Percentiles rank a stretch among this genome's conserved stretches.
phyloP scores from a whole-genome alignment of 495 filamentous ascomycete species.

The Cudoniella acicularis region DNA sequence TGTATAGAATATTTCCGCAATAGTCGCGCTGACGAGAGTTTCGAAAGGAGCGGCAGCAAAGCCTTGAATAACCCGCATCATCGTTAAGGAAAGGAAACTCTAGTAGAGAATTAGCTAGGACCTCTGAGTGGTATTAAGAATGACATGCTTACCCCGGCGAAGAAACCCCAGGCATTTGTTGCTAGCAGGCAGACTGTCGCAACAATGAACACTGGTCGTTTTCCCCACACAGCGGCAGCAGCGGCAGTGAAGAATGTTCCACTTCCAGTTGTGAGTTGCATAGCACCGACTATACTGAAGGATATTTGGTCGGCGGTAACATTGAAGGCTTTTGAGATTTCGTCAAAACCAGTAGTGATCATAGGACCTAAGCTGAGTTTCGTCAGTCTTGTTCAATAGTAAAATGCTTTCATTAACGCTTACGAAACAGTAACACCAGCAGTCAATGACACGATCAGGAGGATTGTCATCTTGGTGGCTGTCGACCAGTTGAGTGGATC shows the following conservation, averaged over 20 bases:
- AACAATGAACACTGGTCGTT: slow-evolving; percentile 57
- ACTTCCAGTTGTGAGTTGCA: slow-evolving; percentile 44
- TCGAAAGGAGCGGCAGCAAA: slow-evolving; percentile 56
- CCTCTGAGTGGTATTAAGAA: no score
- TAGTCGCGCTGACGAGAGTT: slow-evolving; percentile 49
- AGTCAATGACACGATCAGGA: slow-evolving; percentile 8
- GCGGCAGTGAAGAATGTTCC: slow-evolving; percentile 57
- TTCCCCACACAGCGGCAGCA: slow-evolving; percentile 58
- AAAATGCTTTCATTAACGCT: no score
- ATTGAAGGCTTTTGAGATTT: slow-evolving; percentile 36
- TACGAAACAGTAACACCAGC: slow-evolving; percentile 13
- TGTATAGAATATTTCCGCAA: slow-evolving; percentile 57
- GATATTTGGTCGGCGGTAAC: slow-evolving; percentile 37
- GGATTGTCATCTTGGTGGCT: slow-evolving; percentile 10
- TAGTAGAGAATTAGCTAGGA: no score
- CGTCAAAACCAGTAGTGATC: slow-evolving; percentile 45
- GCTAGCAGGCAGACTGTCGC: slow-evolving; percentile 53
- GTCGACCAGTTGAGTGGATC: slow-evolving; percentile 44
- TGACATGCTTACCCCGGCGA: no score
- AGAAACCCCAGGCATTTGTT: slow-evolving; percentile 56
- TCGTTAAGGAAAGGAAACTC: slow-evolving; percentile 52
- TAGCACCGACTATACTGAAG: slow-evolving; percentile 36
- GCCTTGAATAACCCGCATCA: slow-evolving; percentile 40
- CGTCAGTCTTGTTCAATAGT: no score
- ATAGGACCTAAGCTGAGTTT: slow-evolving; percentile 49